phyloP scores from a whole-genome alignment of 2,329 filamentous ascomycete genomes.

The Talaromyces atroroseus region DNA sequence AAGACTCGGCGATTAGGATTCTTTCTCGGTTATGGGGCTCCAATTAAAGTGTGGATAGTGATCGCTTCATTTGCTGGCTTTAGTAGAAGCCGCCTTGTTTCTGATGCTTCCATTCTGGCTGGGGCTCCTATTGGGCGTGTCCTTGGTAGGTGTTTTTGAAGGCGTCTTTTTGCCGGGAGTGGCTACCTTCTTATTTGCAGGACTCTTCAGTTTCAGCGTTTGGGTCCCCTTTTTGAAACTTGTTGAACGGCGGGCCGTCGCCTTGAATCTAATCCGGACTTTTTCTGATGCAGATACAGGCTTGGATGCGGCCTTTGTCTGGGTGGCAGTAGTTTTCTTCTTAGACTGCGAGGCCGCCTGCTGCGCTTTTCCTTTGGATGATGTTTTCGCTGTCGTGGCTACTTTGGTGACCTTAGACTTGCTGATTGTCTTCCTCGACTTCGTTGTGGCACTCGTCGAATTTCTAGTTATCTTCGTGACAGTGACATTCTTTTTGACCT shows the following conservation, averaged over 20 bases:
- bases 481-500: constrained; percentile 17
- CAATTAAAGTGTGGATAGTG: background rate
- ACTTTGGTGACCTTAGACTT: constrained; percentile 21
- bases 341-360: constrained; percentile 1
- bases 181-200: background rate
- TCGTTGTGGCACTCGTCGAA: constrained; percentile 10
- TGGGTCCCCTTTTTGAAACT: constrained; percentile 13
- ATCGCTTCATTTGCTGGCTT: background rate
- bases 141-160: constrained; percentile 4
- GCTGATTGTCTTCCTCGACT: constrained; percentile 16
- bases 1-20: background rate
- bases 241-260: constrained; percentile 13
- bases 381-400: constrained; percentile 7
- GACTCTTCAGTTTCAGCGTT: constrained; percentile 11
- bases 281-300: constrained; percentile 11
- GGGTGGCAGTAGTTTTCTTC: background rate
- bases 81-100: background rate
- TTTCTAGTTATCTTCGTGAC: constrained; percentile 16
- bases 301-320: background rate
- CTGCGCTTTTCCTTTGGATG: constrained; percentile 9
- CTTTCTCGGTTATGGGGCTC: background rate
- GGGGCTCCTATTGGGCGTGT: constrained; percentile 11
- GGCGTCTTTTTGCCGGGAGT: constrained; percentile 9
- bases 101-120: constrained; percentile 6
- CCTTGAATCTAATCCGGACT: constrained; percentile 13